Percentiles rank a stretch among this genome's conserved stretches.
Conservation (phyloP, 2,329 filamentous ascomycete species). For the Arthrocladium fulminans region DNA sequence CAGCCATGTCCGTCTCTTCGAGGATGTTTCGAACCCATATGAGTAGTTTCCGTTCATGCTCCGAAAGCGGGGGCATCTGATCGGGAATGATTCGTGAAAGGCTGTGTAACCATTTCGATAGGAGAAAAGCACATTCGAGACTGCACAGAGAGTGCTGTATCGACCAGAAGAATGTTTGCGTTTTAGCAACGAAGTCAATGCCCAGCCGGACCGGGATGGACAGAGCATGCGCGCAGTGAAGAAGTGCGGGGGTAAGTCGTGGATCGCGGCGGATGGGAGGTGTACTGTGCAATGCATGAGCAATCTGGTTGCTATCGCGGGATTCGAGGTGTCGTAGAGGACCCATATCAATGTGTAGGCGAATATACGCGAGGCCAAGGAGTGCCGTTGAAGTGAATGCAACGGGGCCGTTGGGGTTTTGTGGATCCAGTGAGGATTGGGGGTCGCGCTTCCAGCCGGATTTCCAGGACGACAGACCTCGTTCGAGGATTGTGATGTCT, state of each 20-base stretch:
- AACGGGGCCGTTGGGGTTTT: conserved; percentile 44
- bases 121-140: conserved; percentile 44
- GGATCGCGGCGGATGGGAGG: conserved; percentile 37
- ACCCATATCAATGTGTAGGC: conserved; percentile 40
- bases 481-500: conserved; percentile 38
- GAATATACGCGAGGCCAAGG: conserved; percentile 40
- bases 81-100: conserved; percentile 34
- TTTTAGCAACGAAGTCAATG: conserved; percentile 45
- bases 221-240: conserved; percentile 47
- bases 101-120: conserved; percentile 39
- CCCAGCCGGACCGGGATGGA: conserved; percentile 47
- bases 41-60: conserved; percentile 39
- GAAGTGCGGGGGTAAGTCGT: conserved; percentile 41
- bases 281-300: conserved; percentile 36
- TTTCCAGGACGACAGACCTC: conserved; percentile 44
- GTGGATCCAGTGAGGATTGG: conserved; percentile 47
- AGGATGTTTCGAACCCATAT: conserved; percentile 43
- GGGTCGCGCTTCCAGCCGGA: conserved; percentile 44
- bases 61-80: conserved; percentile 34
- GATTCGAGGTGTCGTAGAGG: conserved; percentile 40
- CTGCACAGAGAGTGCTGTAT: conserved; percentile 48
- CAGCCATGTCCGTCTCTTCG: conserved; percentile 41
- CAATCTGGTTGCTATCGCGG: conserved; percentile 40
- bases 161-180: conserved; percentile 48
- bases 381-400: conserved; percentile 45